Evolutionary conservation across 1,284 basidiomycete genomes (phyloP).

Genomic region (Trametes versicolor): DNA sequence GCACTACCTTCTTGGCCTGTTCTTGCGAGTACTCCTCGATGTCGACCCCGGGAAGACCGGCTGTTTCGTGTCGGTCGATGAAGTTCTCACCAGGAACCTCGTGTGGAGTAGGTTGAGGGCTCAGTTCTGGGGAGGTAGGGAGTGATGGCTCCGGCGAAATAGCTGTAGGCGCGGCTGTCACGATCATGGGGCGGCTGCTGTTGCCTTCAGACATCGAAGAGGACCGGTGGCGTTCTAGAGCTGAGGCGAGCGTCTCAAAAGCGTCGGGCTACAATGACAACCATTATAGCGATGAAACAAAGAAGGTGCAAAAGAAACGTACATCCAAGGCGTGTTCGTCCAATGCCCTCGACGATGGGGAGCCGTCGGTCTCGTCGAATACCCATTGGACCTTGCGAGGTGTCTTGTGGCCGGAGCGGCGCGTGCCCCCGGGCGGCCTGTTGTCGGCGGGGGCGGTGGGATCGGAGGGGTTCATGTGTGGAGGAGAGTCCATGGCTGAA

Average conservation of each 20-base stretch:
- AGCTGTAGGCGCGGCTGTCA: constrained; percentile 26
- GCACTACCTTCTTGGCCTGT: constrained; percentile 36
- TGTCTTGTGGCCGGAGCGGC: constrained; percentile 49
- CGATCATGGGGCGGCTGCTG: constrained; percentile 3
- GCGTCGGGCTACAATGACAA: constrained; percentile 53
- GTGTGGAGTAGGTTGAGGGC: constrained; percentile 23
- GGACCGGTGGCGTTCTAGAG: constrained; percentile 51
- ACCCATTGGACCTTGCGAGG: constrained; percentile 62
- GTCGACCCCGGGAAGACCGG: constrained; percentile 46
- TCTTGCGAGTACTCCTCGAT: constrained; percentile 42
- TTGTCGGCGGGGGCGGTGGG: constrained; percentile 23
- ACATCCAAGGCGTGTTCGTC: constrained; percentile 61
- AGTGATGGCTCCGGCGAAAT: constrained; percentile 36
- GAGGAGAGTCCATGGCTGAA: constrained; percentile 33
- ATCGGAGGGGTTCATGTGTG: constrained; percentile 12
- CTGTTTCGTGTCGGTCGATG: constrained; percentile 46
- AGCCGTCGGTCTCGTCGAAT: constrained; percentile 33
- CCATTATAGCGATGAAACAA: constrained; percentile 1
- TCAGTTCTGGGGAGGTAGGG: constrained; percentile 29
- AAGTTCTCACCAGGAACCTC: constrained; percentile 44
- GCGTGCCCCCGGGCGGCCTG: constrained; percentile 41
- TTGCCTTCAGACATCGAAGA: constrained; percentile 31
- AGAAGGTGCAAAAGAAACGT: constrained; percentile 31
- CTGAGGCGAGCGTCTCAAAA: constrained; percentile 58
- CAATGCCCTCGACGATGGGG: constrained; percentile 42